Evolutionary conservation across 2,329 filamentous ascomycete species (phyloP), one percentile per base, ranked within the genome.

Genomic region (Fusarium sp.): DNA sequence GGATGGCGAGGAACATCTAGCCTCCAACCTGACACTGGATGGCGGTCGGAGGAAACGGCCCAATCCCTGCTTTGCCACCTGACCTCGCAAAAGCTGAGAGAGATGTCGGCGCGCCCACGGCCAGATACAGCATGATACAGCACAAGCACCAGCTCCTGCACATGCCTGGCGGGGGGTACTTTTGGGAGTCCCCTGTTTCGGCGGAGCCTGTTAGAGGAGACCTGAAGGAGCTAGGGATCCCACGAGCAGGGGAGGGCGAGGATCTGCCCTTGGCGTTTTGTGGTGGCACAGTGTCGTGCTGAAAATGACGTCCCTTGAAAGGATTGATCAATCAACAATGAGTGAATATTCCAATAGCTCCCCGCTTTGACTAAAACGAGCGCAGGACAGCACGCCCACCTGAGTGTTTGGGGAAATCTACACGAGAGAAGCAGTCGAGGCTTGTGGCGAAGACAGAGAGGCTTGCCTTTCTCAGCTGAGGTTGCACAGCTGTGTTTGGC

Each of bases 241-340:
- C 46, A 62, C 57, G 22, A 33, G 57, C 66, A 73, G 44, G 71
- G 71, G 59, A 60, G 67, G n/a, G 40, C 22, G 70, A 61, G 68
- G 67, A 73, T 74, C 67, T 59, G 35, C 44, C 59, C 67, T 69
- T 73, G 60, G 71, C 71, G 44, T 46, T 64, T 59, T 46, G 27
- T 60, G 44, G 59, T 63, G 49, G 62, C 58, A 62, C 49, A 57
- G 58, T 40, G 33, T 38, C 40, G 56, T 38, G 46, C 8, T 36
- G 40, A 16, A 31, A 46, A 46, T 60, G 38, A 60, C 57, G n/a
- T 46, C 57, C 29, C 57, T 29, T 22, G 20, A 33, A 14, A 24
- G 22, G 14, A 44, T 40, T 29, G 24, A 29, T 36, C 40, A 64
- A 55, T 61, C 38, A 24, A 24, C 16, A 44, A 14, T 8, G 10